Evolutionary conservation across 352 stramenopile species (phyloP), one percentile per base, ranked within the genome.

Genomic region (Phytophthora aleatoria): DNA sequence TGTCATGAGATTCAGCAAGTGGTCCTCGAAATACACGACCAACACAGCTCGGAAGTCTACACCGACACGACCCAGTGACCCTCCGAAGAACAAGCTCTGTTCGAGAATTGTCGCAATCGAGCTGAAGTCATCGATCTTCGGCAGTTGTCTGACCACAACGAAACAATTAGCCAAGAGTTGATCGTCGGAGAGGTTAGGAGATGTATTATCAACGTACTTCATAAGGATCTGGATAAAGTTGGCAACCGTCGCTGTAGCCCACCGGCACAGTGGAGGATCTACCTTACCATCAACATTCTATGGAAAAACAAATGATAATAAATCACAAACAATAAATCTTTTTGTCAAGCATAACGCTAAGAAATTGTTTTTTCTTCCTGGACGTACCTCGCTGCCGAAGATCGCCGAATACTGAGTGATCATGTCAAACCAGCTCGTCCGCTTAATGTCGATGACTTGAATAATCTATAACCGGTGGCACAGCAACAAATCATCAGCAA

Each of bases 391-490:
- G 51, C 77, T 92, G 15, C 87, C 87, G 49, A 97, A 97, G 57
- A 97, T 97, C 8, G 89, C 89, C 44, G 86, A 95, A 69, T 96
- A 97, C 58, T 97, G 89, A 7, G 88, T 97, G 51, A 97, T 92
- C 74, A 95, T 86, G 45, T 97, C 88, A 56, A 97, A 96, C 89
- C 87, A 96, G 67, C 86, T 95, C 45, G 89, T 91, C 30, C 89
- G 77, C 67, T 95, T 95, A 35, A 90, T 77, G 53, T 97, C 89
- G 52, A 96, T 93, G 24, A 96, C 56, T 87, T 95, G 84, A 30
- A 94, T 81, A 24, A 87, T 85, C 85, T 96, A 64, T 42, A 65
- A 4, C 5, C 4, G 36, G 16, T 13, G 59, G 42, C 16, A 20
- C 4, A 24, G 28, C 20, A 20, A 24, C 10, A 44, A 50, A 33